Evolutionary conservation across 2,329 filamentous ascomycete species (phyloP), one percentile per base, ranked within the genome.

Genomic region (Trichophyton benhamiae): DNA sequence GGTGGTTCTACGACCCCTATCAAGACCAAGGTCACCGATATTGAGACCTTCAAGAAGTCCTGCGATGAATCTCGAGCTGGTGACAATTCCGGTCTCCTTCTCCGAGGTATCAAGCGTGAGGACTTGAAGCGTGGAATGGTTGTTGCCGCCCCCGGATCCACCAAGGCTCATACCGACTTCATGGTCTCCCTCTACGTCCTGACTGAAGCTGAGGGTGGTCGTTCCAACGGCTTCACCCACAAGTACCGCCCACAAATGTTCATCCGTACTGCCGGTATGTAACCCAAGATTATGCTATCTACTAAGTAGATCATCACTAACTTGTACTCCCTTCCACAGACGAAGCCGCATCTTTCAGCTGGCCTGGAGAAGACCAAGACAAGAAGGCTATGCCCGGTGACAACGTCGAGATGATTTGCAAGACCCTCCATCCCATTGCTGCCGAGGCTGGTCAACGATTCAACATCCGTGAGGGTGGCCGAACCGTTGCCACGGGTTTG

Each of bases 41-140:
- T 99, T 69, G 94, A 99, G 82, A 99, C 92, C 67, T 99, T 99
- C 84, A 96, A 97, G 84, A 99, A 99, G 85, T 95, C 91, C 58
- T 97, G 94, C 78, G 91, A 96, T 63, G 90, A 96, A 79, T 95
- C 92, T 63, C 85, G 89, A 70, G 94, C 94, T 65, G 94, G 94
- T 76, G 94, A 99, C 79, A 99, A 97, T 86, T 96, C 94, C 27
- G 94, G 94, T 73, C 88, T 99, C 42, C 85, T 99, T 60, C 87
- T 99, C 76, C 90, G 94, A 79, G 92, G 94, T 82, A 79, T 99
- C 73, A 91, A 91, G 79, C 91, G 94, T 72, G 94, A 99, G 80
- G 95, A 99, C 71, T 83, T 99, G 71, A 83, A 80, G 71, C 90
- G 94, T 75, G 94, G 94, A 74, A 97, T 99, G 94, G 89, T 97